These are phyloP conservation scores for Ustilago crameri DNA, from an alignment of 1,284 basidiomycete species.

Conservation along the genomic window DNA sequence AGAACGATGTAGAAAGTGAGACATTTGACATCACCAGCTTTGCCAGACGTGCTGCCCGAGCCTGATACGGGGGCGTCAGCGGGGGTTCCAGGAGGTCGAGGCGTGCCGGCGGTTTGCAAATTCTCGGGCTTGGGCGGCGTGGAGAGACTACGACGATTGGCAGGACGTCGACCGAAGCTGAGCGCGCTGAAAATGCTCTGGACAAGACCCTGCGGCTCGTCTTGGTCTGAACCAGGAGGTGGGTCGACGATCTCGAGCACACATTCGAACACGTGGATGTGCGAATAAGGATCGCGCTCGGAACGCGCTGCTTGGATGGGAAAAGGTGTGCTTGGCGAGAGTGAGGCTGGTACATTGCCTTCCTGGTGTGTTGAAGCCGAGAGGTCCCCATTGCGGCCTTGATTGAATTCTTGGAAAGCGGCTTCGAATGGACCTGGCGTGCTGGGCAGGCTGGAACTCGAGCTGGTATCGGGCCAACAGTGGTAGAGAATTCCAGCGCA, in stretches of 20 bases:
- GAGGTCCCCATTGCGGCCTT: conserved; percentile 6
- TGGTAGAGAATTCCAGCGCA: conserved; percentile 73
- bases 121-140: conserved; percentile 47
- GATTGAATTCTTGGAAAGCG: conserved; percentile 36
- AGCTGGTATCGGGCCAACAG: conserved; percentile 61
- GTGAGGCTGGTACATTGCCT: conserved; percentile 6
- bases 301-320: conserved; percentile 37
- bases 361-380: conserved; percentile 14
- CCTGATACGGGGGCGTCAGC: conserved; percentile 45
- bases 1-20: conserved; percentile 58
- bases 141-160: conserved; percentile 46
- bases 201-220: conserved; percentile 47
- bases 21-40: conserved; percentile 50
- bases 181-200: conserved; percentile 63
- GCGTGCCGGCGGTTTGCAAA: conserved; percentile 25
- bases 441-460: conserved; percentile 24
- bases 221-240: conserved; percentile 15
- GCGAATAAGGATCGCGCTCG: conserved; percentile 51
- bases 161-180: conserved; percentile 51
- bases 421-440: conserved; percentile 46
- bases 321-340: conserved; percentile 54
- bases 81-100: conserved; percentile 41
- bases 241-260: conserved; percentile 59
- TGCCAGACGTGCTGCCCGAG: conserved; percentile 39
- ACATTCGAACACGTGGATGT: conserved; percentile 64